These are phyloP conservation scores for Dimocarpus longan DNA, from an alignment of 345 rosid genomes.

Conservation along the genomic window DNA sequence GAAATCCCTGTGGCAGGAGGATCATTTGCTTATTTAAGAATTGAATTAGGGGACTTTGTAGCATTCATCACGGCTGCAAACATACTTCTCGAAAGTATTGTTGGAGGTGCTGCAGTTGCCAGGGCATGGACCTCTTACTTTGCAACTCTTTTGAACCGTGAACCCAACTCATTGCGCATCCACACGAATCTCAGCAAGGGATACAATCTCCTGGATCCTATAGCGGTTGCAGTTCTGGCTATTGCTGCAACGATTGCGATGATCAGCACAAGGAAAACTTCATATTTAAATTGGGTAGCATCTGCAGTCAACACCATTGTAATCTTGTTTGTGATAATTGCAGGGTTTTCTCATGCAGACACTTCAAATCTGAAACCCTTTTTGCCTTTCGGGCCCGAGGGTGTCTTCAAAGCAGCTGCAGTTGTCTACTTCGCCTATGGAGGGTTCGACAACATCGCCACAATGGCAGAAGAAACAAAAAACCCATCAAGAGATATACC, in stretches of 20 bases:
- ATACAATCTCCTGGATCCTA: conserved; percentile 55
- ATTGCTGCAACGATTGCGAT: conserved; percentile 48
- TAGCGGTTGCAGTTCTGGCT: conserved; percentile 51
- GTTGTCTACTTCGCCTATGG: conserved; percentile 60
- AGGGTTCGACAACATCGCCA: conserved; percentile 67
- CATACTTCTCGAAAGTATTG: conserved; percentile 54
- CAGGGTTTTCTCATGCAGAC: conserved; percentile 53
- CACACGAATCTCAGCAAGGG: conserved; percentile 38
- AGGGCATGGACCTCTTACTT: conserved; percentile 69
- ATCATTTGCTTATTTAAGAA: conserved; percentile 60
- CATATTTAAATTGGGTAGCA: conserved; percentile 56
- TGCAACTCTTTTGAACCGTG: conserved; percentile 45
- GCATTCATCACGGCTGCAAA: conserved; percentile 64
- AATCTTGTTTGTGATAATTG: conserved; percentile 56
- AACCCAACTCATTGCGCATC: conserved; percentile 47
- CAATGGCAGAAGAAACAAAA: conserved; percentile 73
- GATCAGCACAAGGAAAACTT: conserved; percentile 56
- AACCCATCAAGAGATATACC: conserved; percentile 67
- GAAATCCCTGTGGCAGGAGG: conserved; percentile 75
- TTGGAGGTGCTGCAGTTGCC: conserved; percentile 61
- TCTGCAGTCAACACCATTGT: conserved; percentile 46
- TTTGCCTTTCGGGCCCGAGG: conserved; percentile 42
- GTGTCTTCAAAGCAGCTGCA: conserved; percentile 62
- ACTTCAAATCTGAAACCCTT: conserved; percentile 52
- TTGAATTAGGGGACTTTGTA: conserved; percentile 55